Evolutionary conservation across 2,329 filamentous ascomycete species (phyloP).

Genomic region (Anisogramma anomala): DNA sequence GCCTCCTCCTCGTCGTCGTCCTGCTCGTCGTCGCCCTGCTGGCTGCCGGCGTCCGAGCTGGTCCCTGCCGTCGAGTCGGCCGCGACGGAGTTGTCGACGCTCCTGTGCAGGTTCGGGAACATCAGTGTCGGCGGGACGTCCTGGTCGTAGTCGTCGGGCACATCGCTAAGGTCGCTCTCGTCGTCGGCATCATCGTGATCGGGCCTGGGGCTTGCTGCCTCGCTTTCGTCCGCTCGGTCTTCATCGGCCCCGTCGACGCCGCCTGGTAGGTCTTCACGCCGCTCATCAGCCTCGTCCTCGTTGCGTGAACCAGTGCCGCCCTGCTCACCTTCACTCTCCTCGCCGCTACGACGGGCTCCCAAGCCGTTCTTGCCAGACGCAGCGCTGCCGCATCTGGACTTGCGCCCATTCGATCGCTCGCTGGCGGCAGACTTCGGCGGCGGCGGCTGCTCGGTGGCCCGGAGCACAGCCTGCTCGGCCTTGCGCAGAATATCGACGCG

Average conservation of each 20-base stretch:
- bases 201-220: slow-evolving; percentile 43
- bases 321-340: slow-evolving; percentile 20
- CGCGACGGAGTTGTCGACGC: slow-evolving; percentile 23
- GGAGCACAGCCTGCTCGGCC: slow-evolving; percentile 46
- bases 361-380: slow-evolving; percentile 30
- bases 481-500: slow-evolving; percentile 49
- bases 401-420: slow-evolving; percentile 21
- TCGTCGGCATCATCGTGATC: slow-evolving; percentile 56
- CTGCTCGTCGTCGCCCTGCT: slow-evolving; percentile 17
- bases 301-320: slow-evolving; percentile 38
- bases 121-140: slow-evolving; percentile 42
- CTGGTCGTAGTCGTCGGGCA: slow-evolving; percentile 46
- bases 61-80: slow-evolving; percentile 15
- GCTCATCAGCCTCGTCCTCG: slow-evolving; percentile 11
- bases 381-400: slow-evolving; percentile 39
- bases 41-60: slow-evolving; percentile 16
- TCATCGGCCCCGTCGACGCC: slow-evolving; percentile 15
- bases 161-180: slow-evolving; percentile 58
- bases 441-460: slow-evolving; percentile 34
- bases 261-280: slow-evolving; percentile 9
- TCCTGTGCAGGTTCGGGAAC: slow-evolving; percentile 38
- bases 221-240: slow-evolving; percentile 19
- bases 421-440: slow-evolving; percentile 27
- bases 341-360: slow-evolving; percentile 25
- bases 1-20: slow-evolving; percentile 14